phyloP scores from a whole-genome alignment of 768 basidiomycete genomes.

The Mycena chlorophos region DNA sequence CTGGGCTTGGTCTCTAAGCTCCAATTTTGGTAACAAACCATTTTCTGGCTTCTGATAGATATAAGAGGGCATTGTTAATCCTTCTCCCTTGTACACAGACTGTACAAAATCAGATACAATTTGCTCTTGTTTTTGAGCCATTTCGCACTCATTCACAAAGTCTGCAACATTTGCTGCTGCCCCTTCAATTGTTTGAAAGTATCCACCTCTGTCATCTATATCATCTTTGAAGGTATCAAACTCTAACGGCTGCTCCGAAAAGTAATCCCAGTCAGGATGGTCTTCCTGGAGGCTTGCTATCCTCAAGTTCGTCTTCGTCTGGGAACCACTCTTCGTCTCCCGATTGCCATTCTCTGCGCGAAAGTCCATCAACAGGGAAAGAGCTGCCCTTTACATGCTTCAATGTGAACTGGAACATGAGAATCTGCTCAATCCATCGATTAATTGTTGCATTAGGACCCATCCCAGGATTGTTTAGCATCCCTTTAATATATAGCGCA shows the following conservation, averaged over 20 bases:
- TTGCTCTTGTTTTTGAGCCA: background rate
- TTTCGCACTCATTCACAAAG: background rate
- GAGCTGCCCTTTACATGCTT: slow-evolving; percentile 28
- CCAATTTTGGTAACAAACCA: slow-evolving; percentile 1
- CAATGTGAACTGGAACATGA: slow-evolving; percentile 34
- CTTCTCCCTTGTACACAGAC: background rate
- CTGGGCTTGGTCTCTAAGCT: background rate
- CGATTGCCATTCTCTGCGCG: slow-evolving; percentile 19
- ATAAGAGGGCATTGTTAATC: slow-evolving; percentile 1
- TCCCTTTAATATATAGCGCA: slow-evolving; percentile 35
- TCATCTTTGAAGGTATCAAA: slow-evolving; percentile 14
- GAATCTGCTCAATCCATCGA: slow-evolving; percentile 37
- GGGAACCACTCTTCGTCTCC: slow-evolving; percentile 18
- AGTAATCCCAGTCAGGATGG: slow-evolving; percentile 13
- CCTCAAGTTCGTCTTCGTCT: slow-evolving; percentile 1
- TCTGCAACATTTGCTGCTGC: background rate
- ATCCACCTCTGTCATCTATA: slow-evolving; percentile 8
- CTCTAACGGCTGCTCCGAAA: slow-evolving; percentile 7
- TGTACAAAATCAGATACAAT: background rate
- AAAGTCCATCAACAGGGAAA: slow-evolving; percentile 36
- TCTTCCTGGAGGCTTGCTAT: slow-evolving; percentile 4
- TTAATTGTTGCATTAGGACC: slow-evolving; percentile 37
- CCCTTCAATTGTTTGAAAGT: background rate
- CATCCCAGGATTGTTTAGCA: slow-evolving; percentile 36
- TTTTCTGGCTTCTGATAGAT: background rate